Evolutionary conservation across 139 green algal genomes (phyloP).

Genomic region (Deuterostichococcus epilithicus): DNA sequence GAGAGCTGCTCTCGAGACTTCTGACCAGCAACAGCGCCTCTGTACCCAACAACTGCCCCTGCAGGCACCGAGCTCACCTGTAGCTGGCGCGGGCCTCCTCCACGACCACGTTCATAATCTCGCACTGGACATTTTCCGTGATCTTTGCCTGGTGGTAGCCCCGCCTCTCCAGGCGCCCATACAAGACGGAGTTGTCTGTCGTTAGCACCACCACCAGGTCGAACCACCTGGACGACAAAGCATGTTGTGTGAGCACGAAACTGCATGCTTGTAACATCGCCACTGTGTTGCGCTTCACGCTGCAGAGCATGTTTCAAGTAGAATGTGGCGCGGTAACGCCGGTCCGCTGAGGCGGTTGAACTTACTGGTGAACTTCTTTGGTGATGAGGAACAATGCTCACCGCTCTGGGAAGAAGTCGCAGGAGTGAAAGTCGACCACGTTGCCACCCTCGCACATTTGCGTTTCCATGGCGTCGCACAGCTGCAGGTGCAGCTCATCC

Average conservation of each 20-base stretch:
- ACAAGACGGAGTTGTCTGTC: slow-evolving; percentile 87
- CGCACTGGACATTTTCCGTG: slow-evolving; percentile 93
- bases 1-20: too few species aligned
- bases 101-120: slow-evolving; percentile 95
- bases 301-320: too few species aligned
- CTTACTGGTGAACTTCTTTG: background rate
- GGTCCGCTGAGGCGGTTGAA: too few species aligned
- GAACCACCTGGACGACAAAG: slow-evolving; percentile 83
- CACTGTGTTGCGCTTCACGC: background rate
- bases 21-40: background rate
- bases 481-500: slow-evolving; percentile 30
- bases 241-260: background rate
- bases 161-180: slow-evolving; percentile 79
- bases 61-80: slow-evolving; percentile 40
- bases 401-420: slow-evolving; percentile 97
- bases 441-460: slow-evolving; percentile 67
- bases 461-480: slow-evolving; percentile 90
- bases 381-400: slow-evolving; percentile 17
- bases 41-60: background rate
- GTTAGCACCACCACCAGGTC: slow-evolving; percentile 93
- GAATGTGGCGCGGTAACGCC: too few species aligned
- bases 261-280: background rate
- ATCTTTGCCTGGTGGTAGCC: slow-evolving; percentile 87
- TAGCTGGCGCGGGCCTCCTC: slow-evolving; percentile 95
- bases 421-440: slow-evolving; percentile 94